Base-by-base conservation (phyloP, 2,329 filamentous ascomycete species). In the Berkeleyomyces basicola region DNA sequence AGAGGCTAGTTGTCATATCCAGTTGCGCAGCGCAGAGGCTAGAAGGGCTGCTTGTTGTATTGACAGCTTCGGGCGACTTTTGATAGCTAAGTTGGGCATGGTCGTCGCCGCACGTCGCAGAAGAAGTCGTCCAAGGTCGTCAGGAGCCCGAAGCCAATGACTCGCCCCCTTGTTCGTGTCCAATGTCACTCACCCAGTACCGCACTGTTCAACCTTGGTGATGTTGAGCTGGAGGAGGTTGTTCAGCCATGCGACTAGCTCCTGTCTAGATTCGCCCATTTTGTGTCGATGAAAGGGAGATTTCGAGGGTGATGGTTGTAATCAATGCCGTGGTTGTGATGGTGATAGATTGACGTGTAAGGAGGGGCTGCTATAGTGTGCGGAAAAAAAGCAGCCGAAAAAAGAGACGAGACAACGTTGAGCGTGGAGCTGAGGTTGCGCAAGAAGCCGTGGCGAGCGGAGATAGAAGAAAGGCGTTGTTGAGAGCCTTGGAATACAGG, bases 171-270 rank as follows among this genome's bases (percentile, higher is more conserved):
- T 9, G 23, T 37, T 37, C 43, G 33, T 33, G 44, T 11, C 7
- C 39, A 55, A 55, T 39, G 7, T 31, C 66, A 74, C 78, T 70
- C 85, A 97, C 92, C 92, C 93, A 71, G 92, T 97, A 74, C 93
- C 93, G 75, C 92, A 97, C 81, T 99, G 93, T 79, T 99, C 93
- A 73, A 99, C 90, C 77, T 96, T 97, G 70, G 88, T 97, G 70
- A 99, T 85, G 78, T 97, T 99, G 71, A 99, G 86, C 78, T 96
- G 90, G 60, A 99, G 85, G 66, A 99, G 87, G 81, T 88, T 92
- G 81, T 99, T 99, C 68, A 97, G 80, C 93, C 93, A 99, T 77
- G 85, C 82, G 69, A 99, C 81, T 69, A 99, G 84, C 79, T 99
- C 93, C 78, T 99, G 93, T 80, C 93, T 81, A 70, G 82, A 85